phyloP scores from a whole-genome alignment of 1,284 basidiomycete species.

The Chiua sp. region DNA sequence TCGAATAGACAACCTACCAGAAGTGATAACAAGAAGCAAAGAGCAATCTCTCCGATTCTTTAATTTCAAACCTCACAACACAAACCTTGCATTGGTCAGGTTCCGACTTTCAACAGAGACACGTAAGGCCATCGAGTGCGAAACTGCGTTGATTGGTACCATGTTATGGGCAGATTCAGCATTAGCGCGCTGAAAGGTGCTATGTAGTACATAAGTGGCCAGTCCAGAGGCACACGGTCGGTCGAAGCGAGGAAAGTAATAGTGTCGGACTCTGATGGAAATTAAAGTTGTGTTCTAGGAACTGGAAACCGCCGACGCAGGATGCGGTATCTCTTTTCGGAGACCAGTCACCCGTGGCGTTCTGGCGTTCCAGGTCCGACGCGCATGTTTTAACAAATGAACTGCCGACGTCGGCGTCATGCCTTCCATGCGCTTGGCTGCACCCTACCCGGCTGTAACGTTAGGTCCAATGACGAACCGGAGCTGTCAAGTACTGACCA shows the following conservation, averaged over 20 bases:
- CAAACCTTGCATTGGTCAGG: neutral
- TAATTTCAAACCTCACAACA: neutral
- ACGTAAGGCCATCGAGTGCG: neutral
- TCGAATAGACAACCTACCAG: too few relatives aligned
- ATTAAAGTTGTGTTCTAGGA: neutral
- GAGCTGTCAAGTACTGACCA: constrained; percentile 49
- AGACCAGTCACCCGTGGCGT: neutral
- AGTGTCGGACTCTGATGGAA: neutral
- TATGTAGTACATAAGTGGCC: neutral
- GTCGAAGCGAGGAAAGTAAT: neutral
- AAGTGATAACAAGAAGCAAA: too few relatives aligned
- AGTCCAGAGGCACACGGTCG: neutral
- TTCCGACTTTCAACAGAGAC: neutral
- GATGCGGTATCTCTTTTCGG: too few relatives aligned
- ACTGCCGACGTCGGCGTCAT: constrained; percentile 81
- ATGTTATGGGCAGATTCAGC: neutral
- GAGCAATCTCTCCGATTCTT: too few relatives aligned
- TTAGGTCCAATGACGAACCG: neutral
- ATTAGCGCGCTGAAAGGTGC: neutral
- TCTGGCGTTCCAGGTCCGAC: constrained; percentile 39
- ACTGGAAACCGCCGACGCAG: constrained; percentile 1
- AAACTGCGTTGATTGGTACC: neutral
- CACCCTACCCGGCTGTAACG: constrained; percentile 58
- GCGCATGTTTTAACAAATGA: constrained; percentile 67
- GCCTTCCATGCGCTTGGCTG: constrained; percentile 86